A percentile compares a stretch with the other conserved stretches of the same genome.
Conservation (phyloP, 2,329 filamentous ascomycete genomes). For the Stemphylium vesicarium region DNA sequence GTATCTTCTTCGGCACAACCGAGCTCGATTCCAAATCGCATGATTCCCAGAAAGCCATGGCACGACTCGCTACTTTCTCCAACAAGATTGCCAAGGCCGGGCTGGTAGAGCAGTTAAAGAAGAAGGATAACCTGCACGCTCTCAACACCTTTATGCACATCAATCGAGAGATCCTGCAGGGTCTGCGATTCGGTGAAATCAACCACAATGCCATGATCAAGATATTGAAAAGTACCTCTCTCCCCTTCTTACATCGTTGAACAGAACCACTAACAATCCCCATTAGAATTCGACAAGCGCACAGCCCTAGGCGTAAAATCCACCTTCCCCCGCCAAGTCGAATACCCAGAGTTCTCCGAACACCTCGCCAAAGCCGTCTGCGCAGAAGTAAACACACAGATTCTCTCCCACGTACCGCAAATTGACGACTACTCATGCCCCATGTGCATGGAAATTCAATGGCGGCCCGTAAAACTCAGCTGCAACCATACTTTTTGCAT, state of each 20-base stretch:
- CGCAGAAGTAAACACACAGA: slow-evolving; percentile 72
- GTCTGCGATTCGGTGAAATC: slow-evolving; percentile 83
- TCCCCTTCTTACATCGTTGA: neutral
- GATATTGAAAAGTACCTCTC: slow-evolving; percentile 77
- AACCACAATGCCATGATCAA: slow-evolving; percentile 79
- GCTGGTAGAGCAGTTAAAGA: slow-evolving; percentile 67
- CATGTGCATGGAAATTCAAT: slow-evolving; percentile 79
- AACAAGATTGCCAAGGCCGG: slow-evolving; percentile 67
- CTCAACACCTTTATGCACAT: slow-evolving; percentile 73
- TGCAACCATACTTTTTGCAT: slow-evolving; percentile 86
- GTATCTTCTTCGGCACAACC: slow-evolving; percentile 80
- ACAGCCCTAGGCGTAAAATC: slow-evolving; percentile 74
- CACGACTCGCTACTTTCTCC: slow-evolving; percentile 75
- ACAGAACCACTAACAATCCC: neutral
- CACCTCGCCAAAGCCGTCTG: slow-evolving; percentile 78
- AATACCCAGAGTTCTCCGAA: slow-evolving; percentile 64
- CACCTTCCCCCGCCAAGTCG: slow-evolving; percentile 65
- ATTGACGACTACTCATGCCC: slow-evolving; percentile 85
- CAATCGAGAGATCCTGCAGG: slow-evolving; percentile 78
- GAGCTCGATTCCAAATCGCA: slow-evolving; percentile 74
- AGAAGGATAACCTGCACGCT: slow-evolving; percentile 68
- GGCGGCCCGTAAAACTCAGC: slow-evolving; percentile 76
- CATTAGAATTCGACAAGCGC: slow-evolving; percentile 80
- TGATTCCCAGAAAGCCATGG: slow-evolving; percentile 68
- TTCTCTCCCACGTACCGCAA: slow-evolving; percentile 77